Evolutionary conservation across 257 asterid genomes (phyloP).

Genomic region (Henckelia pumila): DNA sequence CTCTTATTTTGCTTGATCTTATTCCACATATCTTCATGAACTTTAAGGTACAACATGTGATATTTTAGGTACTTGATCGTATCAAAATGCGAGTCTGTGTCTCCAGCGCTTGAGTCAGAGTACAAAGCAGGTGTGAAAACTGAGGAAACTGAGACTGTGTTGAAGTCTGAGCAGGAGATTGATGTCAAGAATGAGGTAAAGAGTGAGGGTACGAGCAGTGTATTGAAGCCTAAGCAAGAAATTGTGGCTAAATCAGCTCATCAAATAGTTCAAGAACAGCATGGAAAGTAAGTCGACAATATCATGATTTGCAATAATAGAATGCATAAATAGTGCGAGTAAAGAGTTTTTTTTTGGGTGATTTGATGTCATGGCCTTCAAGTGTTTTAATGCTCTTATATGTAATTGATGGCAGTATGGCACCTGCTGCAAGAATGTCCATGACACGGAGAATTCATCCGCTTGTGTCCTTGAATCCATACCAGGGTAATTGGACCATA

Average conservation of each 20-base stretch:
- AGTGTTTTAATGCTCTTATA: background rate
- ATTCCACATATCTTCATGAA: background rate
- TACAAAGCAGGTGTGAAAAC: conserved; percentile 39
- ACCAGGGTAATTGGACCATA: conserved; percentile 91
- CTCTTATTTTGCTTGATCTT: background rate
- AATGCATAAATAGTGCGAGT: background rate
- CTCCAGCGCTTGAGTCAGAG: conserved; percentile 72
- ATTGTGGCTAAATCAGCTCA: conserved; percentile 70
- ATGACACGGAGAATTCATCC: conserved; percentile 86
- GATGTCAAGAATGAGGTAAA: conserved; percentile 27
- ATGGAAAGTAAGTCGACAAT: conserved; percentile 54
- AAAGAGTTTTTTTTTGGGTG: too few species aligned
- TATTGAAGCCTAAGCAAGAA: conserved; percentile 72
- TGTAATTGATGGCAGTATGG: conserved; percentile 49
- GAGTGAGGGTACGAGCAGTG: conserved; percentile 30
- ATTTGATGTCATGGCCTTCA: background rate
- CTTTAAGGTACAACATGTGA: background rate
- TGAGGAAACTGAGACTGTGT: conserved; percentile 32
- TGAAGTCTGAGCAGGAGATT: conserved; percentile 39
- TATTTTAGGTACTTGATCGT: conserved; percentile 63
- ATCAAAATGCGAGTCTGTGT: conserved; percentile 61
- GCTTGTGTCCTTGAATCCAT: conserved; percentile 84
- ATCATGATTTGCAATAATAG: background rate
- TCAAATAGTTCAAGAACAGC: conserved; percentile 75
- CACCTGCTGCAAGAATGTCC: conserved; percentile 80